Percentiles rank a stretch among this genome's conserved stretches.
Evolutionary conservation across 306 rosid species (phyloP).

Genomic region (Lathyrus sativus): DNA sequence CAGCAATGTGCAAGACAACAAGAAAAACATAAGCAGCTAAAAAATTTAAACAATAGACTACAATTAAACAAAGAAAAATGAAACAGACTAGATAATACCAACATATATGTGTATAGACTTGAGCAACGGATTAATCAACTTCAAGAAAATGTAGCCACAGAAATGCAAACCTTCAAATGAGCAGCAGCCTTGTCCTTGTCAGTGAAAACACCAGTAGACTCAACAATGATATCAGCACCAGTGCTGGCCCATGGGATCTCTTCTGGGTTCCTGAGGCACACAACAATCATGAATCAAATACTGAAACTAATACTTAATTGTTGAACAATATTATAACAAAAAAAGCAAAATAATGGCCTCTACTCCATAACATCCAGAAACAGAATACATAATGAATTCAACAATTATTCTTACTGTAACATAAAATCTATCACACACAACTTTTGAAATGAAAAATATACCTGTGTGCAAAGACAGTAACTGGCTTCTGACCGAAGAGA

Average conservation of each 20-base stretch:
- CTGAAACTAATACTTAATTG: no score
- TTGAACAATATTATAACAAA: neutral
- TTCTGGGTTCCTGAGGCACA: conserved; percentile 56
- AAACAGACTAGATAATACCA: neutral
- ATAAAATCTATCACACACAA: neutral
- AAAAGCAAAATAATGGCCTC: no score
- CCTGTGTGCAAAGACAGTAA: conserved; percentile 62
- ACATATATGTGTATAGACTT: neutral
- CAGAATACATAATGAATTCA: neutral
- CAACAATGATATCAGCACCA: conserved; percentile 62
- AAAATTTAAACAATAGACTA: neutral
- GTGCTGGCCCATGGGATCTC: conserved; percentile 68
- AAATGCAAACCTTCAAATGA: conserved; percentile 59
- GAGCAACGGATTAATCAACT: neutral
- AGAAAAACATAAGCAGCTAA: neutral
- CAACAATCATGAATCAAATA: neutral
- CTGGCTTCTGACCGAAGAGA: conserved; percentile 59
- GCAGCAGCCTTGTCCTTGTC: conserved; percentile 67
- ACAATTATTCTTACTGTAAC: neutral
- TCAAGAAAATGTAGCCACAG: neutral
- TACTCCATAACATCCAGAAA: neutral
- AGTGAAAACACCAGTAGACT: conserved; percentile 65
- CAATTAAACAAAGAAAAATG: neutral
- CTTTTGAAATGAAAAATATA: conserved; percentile 16
- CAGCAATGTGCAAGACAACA: neutral